Evolutionary conservation across 23 red algal species (phyloP).

Genomic region (Gracilaria caudata): DNA sequence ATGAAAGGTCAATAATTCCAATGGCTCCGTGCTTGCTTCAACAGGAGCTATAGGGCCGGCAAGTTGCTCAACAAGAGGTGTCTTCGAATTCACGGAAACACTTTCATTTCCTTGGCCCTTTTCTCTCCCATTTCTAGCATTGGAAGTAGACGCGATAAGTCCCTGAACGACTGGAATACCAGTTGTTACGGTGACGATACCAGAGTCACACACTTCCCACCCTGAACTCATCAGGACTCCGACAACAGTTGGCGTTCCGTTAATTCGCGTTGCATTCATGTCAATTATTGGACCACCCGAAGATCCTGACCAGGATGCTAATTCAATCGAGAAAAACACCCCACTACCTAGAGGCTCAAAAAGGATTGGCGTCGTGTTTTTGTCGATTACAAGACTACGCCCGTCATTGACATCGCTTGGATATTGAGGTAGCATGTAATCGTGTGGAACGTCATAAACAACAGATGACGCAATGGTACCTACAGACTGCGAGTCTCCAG

Average conservation of each 20-base stretch:
- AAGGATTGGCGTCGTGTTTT: constrained; percentile 41
- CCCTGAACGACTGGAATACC: constrained; percentile 29
- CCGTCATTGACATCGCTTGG: constrained; percentile 46
- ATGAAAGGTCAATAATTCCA: neutral
- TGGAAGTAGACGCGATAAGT: constrained; percentile 1
- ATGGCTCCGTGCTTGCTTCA: constrained; percentile 5
- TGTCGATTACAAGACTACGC: constrained; percentile 42
- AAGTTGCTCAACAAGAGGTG: neutral
- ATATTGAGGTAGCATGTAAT: constrained; percentile 44
- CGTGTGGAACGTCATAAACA: constrained; percentile 18
- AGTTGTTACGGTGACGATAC: constrained; percentile 48
- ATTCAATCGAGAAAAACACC: constrained; percentile 43
- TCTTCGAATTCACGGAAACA: neutral
- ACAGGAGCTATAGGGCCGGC: neutral
- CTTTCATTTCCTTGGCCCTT: neutral
- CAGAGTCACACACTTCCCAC: constrained; percentile 52
- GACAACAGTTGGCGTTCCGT: constrained; percentile 31
- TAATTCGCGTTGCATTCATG: constrained; percentile 20
- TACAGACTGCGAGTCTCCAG: neutral
- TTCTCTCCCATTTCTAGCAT: neutral
- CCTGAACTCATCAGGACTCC: constrained; percentile 58
- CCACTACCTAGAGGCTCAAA: constrained; percentile 38
- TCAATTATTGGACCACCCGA: constrained; percentile 57
- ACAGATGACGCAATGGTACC: constrained; percentile 18
- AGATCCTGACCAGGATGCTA: constrained; percentile 51